Conservation (phyloP, 208 protist species). For the Entamoeba moshkovskii region DNA sequence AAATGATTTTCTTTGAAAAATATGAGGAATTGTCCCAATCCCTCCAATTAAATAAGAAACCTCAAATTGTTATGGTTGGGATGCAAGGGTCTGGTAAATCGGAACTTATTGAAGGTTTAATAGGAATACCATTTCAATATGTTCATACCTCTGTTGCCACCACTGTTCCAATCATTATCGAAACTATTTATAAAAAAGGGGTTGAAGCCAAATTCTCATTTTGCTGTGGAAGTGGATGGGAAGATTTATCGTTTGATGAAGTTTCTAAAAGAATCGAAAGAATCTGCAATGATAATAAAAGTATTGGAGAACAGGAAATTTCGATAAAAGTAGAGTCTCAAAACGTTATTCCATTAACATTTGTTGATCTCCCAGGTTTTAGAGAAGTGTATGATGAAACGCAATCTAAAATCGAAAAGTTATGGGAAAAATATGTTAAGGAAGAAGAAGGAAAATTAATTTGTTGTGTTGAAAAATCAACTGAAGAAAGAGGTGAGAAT, state of each 20-base stretch:
- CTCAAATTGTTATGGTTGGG: not conserved
- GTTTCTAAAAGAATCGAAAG: not conserved
- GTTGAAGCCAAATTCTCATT: too few species aligned
- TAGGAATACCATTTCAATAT: not conserved
- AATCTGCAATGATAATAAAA: not conserved
- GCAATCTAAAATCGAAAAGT: not conserved
- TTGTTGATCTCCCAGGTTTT: not conserved
- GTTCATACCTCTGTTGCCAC: not conserved
- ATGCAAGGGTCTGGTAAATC: not conserved
- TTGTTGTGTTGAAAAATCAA: not conserved
- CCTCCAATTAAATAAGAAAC: not conserved
- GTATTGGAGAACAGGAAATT: not conserved
- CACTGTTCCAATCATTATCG: not conserved
- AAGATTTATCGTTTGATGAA: not conserved
- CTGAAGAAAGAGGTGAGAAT: not conserved
- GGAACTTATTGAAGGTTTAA: not conserved
- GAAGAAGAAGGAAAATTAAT: not conserved
- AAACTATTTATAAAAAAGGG: too few species aligned
- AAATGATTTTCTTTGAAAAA: not conserved
- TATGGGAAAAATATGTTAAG: not conserved
- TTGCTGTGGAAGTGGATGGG: too few species aligned
- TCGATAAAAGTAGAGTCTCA: not conserved
- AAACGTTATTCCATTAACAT: not conserved
- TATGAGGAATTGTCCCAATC: not conserved
- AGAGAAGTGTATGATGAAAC: not conserved